Percentiles rank a stretch among this genome's conserved stretches.
Evolutionary conservation across 2,329 filamentous ascomycete genomes (phyloP).

Genomic region (Aspergillus intermedius): DNA sequence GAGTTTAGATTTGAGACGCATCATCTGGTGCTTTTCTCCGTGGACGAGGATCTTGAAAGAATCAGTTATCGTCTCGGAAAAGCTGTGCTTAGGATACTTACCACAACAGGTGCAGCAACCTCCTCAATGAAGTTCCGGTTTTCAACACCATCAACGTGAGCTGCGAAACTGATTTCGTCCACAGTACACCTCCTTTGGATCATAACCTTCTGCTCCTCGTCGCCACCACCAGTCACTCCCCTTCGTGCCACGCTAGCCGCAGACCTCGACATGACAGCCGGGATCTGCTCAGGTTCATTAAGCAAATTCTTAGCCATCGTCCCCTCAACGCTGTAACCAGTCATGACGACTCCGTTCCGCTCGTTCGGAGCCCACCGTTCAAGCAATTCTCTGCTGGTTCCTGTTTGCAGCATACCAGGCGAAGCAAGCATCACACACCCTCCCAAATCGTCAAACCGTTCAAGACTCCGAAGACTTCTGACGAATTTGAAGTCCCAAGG

Average conservation of each 20-base stretch:
- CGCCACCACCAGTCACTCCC: slow-evolving; percentile 54
- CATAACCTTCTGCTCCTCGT: slow-evolving; percentile 78
- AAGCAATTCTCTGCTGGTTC: slow-evolving; percentile 83
- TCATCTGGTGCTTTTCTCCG: slow-evolving; percentile 97
- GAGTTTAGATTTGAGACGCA: slow-evolving; percentile 88
- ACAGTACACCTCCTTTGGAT: slow-evolving; percentile 89
- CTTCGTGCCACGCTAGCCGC: slow-evolving; percentile 50
- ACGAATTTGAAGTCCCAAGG: slow-evolving; percentile 98
- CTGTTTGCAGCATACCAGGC: slow-evolving; percentile 97
- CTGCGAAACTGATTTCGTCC: slow-evolving; percentile 90
- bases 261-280: slow-evolving; percentile 76
- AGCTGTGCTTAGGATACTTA: slow-evolving; percentile 45
- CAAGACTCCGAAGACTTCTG: slow-evolving; percentile 81
- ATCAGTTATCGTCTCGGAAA: neutral
- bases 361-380: slow-evolving; percentile 95
- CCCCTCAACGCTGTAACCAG: slow-evolving; percentile 95
- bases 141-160: slow-evolving; percentile 91
- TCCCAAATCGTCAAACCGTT: slow-evolving; percentile 92
- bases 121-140: slow-evolving; percentile 97
- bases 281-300: slow-evolving; percentile 90
- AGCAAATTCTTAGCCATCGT: slow-evolving; percentile 97
- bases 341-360: slow-evolving; percentile 97
- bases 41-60: slow-evolving; percentile 76
- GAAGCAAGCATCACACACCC: slow-evolving; percentile 95
- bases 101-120: slow-evolving; percentile 82